Conservation (phyloP, 805 yeast species). For the Starmerella khaoyaiensis region DNA sequence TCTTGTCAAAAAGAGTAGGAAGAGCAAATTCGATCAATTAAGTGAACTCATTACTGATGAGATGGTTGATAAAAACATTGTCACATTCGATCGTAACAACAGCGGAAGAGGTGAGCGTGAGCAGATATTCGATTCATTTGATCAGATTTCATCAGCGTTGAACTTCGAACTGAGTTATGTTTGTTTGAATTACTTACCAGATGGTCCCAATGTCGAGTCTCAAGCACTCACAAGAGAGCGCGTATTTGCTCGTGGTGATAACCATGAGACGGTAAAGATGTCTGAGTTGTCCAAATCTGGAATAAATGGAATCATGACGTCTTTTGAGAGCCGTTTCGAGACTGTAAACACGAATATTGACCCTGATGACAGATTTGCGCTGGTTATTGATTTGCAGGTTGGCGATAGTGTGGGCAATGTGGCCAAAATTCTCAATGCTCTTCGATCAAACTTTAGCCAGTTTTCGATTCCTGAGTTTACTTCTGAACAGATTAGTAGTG, state of each 20-base stretch:
- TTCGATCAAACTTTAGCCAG: conserved; percentile 32
- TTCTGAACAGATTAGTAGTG: conserved; percentile 30
- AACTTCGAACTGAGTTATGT: conserved; percentile 42
- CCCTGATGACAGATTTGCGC: conserved; percentile 61
- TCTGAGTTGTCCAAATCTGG: conserved; percentile 34
- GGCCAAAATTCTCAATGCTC: conserved; percentile 29
- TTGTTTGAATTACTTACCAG: conserved; percentile 53
- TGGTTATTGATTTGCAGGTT: conserved; percentile 42
- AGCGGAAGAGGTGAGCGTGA: conserved; percentile 57
- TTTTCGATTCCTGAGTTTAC: conserved; percentile 30
- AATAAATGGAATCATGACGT: conserved; percentile 53
- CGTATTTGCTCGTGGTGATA: conserved; percentile 61
- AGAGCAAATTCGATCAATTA: conserved; percentile 24
- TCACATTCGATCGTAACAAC: conserved; percentile 74
- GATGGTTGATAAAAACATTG: conserved; percentile 34
- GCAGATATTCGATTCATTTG: conserved; percentile 45
- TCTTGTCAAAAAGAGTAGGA: conserved; percentile 27
- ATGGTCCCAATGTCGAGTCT: conserved; percentile 28
- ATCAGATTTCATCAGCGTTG: conserved; percentile 34
- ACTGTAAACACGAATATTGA: conserved; percentile 33
- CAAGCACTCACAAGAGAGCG: conserved; percentile 46
- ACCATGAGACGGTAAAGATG: conserved; percentile 67
- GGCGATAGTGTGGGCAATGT: conserved; percentile 37
- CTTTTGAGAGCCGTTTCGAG: conserved; percentile 60
- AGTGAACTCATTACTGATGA: conserved; percentile 20